Base-by-base conservation (phyloP, 2,329 filamentous ascomycete species). In the Neofusicoccum sp. region DNA sequence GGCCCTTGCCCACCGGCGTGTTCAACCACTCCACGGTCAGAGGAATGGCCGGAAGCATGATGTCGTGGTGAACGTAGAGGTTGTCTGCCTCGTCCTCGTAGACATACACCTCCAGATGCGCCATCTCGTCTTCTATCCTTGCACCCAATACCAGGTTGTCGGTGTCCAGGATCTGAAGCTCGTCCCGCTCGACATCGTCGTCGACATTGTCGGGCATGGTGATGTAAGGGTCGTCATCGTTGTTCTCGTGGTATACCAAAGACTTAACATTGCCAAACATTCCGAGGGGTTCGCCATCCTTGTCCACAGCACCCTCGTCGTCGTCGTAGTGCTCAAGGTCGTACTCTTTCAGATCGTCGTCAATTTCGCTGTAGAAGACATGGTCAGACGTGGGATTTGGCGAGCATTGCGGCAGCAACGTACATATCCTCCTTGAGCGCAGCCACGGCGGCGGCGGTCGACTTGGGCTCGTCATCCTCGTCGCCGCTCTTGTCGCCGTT, bases 21-120 rank as follows among this genome's bases (percentile, higher is more conserved):
- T 97, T 91, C 45, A 99, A 79, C 95, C 95, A 99, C 79, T 99
- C 95, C 41, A 98, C 84, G 70, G 91, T 95, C 6, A 99, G 86
- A 9, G 95, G 95, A 71, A 99, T 96, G 26, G 93, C 93, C 33
- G 95, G 95, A 60, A 99, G 84, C 93, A 99, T 98, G 69, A 99
- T 96, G 76, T 99, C 95, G 83, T 99, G 95, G 79, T 99, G 95
- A 26, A 99, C 93, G 75, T 99, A 99, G 63, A 99, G 87, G 74
- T 99, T 99, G 77, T 98, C 95, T 45, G 88, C 90, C 64, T 86
- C 86, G 69, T 98, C 95, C 76, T 99, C 95, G 77, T 98, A 99
- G 30, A 99, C 92, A 71, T 98, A 97, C 20, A 98, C 89, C 75
- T 99, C 95, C 28, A 99, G 82, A 76, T 98, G 93, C 16, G 95